Conservation (phyloP, 306 rosid genomes). For the Castanopsis chinensis region DNA sequence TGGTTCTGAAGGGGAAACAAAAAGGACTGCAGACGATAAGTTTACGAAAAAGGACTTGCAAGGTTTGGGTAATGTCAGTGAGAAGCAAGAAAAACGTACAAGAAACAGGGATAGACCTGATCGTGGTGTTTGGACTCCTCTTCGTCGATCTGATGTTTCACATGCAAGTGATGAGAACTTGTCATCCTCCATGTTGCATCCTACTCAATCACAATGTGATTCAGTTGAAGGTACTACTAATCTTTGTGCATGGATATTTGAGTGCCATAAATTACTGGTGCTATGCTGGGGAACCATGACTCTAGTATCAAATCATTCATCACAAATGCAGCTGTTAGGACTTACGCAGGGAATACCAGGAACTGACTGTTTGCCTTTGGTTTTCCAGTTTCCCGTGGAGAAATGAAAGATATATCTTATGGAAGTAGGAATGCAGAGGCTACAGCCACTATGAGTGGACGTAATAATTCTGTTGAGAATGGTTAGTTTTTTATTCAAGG, state of each 20-base stretch:
- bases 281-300: not conserved
- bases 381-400: slow-evolving; percentile 37
- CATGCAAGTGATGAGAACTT: slow-evolving; percentile 47
- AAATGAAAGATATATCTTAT: slow-evolving; percentile 38
- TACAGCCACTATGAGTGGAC: slow-evolving; percentile 50
- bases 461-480: slow-evolving; percentile 48
- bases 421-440: slow-evolving; percentile 54
- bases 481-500: slow-evolving; percentile 38
- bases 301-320: slow-evolving; percentile 6
- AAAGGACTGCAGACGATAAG: slow-evolving; percentile 51
- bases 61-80: slow-evolving; percentile 46
- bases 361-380: slow-evolving; percentile 13
- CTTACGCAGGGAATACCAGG: slow-evolving; percentile 8
- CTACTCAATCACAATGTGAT: slow-evolving; percentile 45
- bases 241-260: slow-evolving; percentile 3
- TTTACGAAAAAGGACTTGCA: slow-evolving; percentile 53
- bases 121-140: slow-evolving; percentile 98
- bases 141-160: slow-evolving; percentile 70
- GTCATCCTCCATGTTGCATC: slow-evolving; percentile 41
- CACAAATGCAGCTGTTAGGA: not conserved
- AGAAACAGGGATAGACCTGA: slow-evolving; percentile 97
- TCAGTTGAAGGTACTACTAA: slow-evolving; percentile 58
- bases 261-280: slow-evolving; percentile 4
- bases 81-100: slow-evolving; percentile 78
- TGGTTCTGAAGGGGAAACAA: slow-evolving; percentile 60